Base-by-base conservation (phyloP, 1,284 basidiomycete genomes). In the Porodaedalea pini region DNA sequence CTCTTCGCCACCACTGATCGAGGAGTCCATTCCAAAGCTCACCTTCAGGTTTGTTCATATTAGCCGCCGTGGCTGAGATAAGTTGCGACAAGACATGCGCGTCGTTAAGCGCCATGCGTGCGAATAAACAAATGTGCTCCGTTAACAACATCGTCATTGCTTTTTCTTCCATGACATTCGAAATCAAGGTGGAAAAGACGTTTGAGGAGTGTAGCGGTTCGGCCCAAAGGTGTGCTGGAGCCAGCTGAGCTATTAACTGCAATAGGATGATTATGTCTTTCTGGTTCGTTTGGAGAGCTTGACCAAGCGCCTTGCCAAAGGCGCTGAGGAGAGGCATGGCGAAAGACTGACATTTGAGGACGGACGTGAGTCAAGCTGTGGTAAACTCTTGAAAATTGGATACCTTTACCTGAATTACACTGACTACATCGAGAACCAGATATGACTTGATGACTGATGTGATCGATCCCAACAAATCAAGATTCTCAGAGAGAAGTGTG, bases 1-100 rank as follows among this genome's bases (percentile, higher is more conserved):
- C 90, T 68, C 86, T 83, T 51, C 78, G 79, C 83, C 87, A 91
- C 86, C 89, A 92, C 60, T 88, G 85, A 64, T 90, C 85, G 54
- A 92, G 69, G 32, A 92, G 70, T 1, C 73, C 72, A 58, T 89
- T 83, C 71, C 81, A 88, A 0, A 90, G 62, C 32, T 79, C 71
- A 17, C 68, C 66, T 67, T 90, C 88, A 2, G 71, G 68, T 43
- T 77, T 68, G 59, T 75, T 74, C 39, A 76, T 67, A 10, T 76
- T 64, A 53, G 75, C 68, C 1, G 83, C 80, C 6, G 82, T 79
- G 10, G 80, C 85, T 27, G 78, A 74, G 63, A 90, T 82, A 36
- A 92, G 76, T 61, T 85, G 80, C 34, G 82, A 63, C 68, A 92
- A 89, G 65, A 87, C 76, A 43, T 76, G 75, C 36, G 76, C 73